A percentile compares a stretch with the other conserved stretches of the same genome.
phyloP scores from a whole-genome alignment of 768 basidiomycete species.

The Leccinum truebloodii region DNA sequence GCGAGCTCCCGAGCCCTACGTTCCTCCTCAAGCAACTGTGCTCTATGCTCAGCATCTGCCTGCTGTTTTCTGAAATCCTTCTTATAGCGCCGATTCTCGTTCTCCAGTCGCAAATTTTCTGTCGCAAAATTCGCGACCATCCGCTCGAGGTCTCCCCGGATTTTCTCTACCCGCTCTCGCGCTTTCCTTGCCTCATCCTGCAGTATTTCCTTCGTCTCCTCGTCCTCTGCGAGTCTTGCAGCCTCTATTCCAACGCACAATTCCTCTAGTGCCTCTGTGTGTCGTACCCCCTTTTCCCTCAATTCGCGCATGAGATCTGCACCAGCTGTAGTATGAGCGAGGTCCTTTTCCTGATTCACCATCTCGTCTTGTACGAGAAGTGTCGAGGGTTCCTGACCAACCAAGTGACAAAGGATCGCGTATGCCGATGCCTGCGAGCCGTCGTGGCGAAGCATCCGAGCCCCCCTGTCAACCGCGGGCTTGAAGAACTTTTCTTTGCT shows the following conservation, averaged over 20 bases:
- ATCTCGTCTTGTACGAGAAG: slow-evolving; percentile 58
- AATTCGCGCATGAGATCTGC: slow-evolving; percentile 52
- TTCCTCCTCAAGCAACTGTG: slow-evolving; percentile 26
- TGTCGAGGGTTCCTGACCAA: slow-evolving; percentile 39
- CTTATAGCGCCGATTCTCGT: slow-evolving; percentile 27
- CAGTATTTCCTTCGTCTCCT: slow-evolving; percentile 44
- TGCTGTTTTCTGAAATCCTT: slow-evolving; percentile 21
- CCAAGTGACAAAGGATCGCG: slow-evolving; percentile 44
- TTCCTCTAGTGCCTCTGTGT: slow-evolving; percentile 45
- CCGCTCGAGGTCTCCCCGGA: slow-evolving; percentile 41
- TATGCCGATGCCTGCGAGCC: slow-evolving; percentile 45
- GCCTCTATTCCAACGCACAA: slow-evolving; percentile 49
- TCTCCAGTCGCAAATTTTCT: slow-evolving; percentile 35
- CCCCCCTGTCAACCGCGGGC: slow-evolving; percentile 47
- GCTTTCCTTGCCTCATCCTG: slow-evolving; percentile 43
- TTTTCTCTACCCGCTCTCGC: slow-evolving; percentile 42
- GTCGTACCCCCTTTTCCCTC: slow-evolving; percentile 43
- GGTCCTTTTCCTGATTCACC: slow-evolving; percentile 47
- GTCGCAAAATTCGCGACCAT: slow-evolving; percentile 39
- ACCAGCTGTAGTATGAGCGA: slow-evolving; percentile 53
- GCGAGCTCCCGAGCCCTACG: slow-evolving; percentile 27
- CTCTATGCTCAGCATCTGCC: slow-evolving; percentile 19
- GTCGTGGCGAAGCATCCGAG: slow-evolving; percentile 44
- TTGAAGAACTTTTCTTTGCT: slow-evolving; percentile 49
- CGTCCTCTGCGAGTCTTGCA: slow-evolving; percentile 43